phyloP scores from a whole-genome alignment of 1,284 basidiomycete genomes.

The Boletus sp. region DNA sequence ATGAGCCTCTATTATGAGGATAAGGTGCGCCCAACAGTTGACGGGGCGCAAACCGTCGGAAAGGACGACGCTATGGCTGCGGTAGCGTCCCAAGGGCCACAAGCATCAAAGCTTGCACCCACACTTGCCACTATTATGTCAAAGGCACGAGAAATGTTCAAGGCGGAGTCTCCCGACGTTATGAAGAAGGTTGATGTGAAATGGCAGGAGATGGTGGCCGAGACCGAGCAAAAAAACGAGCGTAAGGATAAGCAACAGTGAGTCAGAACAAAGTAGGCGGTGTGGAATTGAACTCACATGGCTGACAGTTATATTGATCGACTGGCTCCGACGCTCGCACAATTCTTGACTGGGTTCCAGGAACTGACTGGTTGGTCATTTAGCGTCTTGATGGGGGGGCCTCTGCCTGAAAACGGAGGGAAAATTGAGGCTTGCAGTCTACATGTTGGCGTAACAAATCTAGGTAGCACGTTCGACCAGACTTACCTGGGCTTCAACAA shows the following conservation, averaged over 20 bases:
- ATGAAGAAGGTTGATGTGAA: background rate
- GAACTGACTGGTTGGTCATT: background rate
- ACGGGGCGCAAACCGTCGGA: background rate
- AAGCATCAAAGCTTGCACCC: background rate
- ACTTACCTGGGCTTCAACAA: background rate
- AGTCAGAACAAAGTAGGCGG: background rate
- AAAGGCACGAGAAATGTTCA: background rate
- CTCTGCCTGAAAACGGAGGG: background rate
- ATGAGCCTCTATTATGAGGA: background rate
- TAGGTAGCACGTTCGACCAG: background rate
- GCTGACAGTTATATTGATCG: background rate
- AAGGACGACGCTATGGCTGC: background rate
- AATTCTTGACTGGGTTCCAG: background rate
- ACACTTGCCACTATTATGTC: background rate
- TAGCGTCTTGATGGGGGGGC: background rate
- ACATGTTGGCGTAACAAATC: background rate
- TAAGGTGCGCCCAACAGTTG: background rate
- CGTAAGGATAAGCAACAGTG: slow-evolving; percentile 1
- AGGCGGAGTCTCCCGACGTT: background rate
- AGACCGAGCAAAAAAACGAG: background rate
- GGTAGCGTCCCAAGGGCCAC: background rate
- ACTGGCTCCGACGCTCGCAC: background rate
- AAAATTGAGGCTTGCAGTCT: background rate
- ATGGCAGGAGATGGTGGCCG: background rate
- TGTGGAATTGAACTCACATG: background rate